A percentile compares a stretch with the other conserved stretches of the same genome.
Evolutionary conservation across 306 rosid genomes (phyloP).

Genomic region (Sindora glabra): DNA sequence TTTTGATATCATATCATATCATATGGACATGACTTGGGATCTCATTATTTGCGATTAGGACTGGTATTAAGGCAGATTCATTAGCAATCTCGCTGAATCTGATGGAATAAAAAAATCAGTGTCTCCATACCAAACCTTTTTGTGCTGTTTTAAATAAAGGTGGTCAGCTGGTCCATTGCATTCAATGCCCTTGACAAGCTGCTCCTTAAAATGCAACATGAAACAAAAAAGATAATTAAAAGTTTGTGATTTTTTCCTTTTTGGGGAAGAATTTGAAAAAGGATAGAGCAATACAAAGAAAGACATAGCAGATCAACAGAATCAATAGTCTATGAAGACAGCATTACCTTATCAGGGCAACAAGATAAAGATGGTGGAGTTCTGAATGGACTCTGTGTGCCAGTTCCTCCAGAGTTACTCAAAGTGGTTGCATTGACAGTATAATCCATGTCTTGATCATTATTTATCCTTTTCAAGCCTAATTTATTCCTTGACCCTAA

Average conservation of each 20-base stretch:
- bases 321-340: slow-evolving; percentile 10
- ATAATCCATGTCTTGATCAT: slow-evolving; percentile 24
- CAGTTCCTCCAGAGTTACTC: slow-evolving; percentile 21
- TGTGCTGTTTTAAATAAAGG: slow-evolving; percentile 52
- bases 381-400: slow-evolving; percentile 68
- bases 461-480: slow-evolving; percentile 46
- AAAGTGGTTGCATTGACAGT: slow-evolving; percentile 12
- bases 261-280: too few relatives aligned
- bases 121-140: slow-evolving; percentile 43
- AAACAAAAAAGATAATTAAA: slow-evolving; percentile 15
- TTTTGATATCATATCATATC: background rate
- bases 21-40: background rate
- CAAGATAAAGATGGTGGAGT: slow-evolving; percentile 79
- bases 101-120: slow-evolving; percentile 2
- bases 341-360: slow-evolving; percentile 60
- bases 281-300: background rate
- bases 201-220: slow-evolving; percentile 23
- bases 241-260: too few relatives aligned
- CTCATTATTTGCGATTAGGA: background rate
- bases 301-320: slow-evolving; percentile 6
- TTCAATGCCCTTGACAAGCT: slow-evolving; percentile 41
- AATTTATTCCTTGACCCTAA: slow-evolving; percentile 30
- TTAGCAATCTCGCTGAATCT: background rate
- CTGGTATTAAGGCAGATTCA: background rate
- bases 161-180: slow-evolving; percentile 35